phyloP scores from a whole-genome alignment of 441 rosid species.

The Rhodomyrtus psidioides region DNA sequence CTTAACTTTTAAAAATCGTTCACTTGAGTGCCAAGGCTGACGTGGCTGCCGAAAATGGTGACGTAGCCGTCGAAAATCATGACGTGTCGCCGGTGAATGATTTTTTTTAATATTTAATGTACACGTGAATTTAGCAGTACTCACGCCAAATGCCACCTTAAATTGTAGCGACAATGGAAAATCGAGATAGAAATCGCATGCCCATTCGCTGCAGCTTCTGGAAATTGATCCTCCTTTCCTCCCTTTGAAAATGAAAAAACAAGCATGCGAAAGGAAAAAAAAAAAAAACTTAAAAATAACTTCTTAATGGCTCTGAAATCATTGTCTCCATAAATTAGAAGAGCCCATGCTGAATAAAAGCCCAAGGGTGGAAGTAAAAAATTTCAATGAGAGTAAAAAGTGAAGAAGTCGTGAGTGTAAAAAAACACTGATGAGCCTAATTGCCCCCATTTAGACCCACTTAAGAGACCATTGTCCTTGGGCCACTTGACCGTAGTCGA shows the following conservation, averaged over 20 bases:
- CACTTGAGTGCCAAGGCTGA: too few species aligned
- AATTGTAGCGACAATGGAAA: fast-evolving
- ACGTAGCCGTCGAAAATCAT: too few species aligned
- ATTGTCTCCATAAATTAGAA: not conserved
- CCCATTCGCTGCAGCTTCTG: too few species aligned
- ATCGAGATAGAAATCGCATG: fast-evolving
- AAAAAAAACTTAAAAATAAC: not conserved
- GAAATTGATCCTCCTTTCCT: not conserved
- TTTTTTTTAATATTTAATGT: too few species aligned
- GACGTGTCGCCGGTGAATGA: too few species aligned
- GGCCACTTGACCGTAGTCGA: not conserved
- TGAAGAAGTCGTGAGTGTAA: not conserved
- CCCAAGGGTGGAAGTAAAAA: not conserved
- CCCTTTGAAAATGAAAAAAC: not conserved
- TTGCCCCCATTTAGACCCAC: too few species aligned
- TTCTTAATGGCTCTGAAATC: not conserved
- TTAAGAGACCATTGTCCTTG: not conserved
- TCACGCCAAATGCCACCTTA: fast-evolving
- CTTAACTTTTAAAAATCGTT: too few species aligned
- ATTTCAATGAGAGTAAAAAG: not conserved
- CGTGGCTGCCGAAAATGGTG: too few species aligned
- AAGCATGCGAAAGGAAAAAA: not conserved
- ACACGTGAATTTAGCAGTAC: too few species aligned
- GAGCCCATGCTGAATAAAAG: fast-evolving
- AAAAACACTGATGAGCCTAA: not conserved